Evolutionary conservation across 768 basidiomycete species (phyloP).

Genomic region (Scleroderma bovista): DNA sequence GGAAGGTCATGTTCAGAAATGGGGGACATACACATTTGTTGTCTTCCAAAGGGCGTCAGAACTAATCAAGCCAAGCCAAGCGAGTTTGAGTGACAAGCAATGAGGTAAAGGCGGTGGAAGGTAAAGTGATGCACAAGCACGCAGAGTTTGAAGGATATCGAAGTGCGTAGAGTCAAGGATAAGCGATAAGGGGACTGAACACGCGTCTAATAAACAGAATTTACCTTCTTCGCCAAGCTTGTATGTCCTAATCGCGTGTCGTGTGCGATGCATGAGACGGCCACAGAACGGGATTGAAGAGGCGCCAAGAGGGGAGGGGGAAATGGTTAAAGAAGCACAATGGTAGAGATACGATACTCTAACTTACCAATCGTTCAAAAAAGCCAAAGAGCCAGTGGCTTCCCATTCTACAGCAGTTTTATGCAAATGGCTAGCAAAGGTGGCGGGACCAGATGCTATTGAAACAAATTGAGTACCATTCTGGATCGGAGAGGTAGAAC

Average conservation of each 20-base stretch:
- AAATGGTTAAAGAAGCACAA: background rate
- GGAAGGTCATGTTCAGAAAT: background rate
- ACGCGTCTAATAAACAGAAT: background rate
- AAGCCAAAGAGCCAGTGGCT: constrained; percentile 58
- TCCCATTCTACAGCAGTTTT: constrained; percentile 53
- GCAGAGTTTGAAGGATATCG: too few species aligned
- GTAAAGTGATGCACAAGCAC: too few species aligned
- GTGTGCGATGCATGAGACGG: background rate
- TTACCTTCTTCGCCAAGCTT: constrained; percentile 83
- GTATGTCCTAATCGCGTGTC: constrained; percentile 59
- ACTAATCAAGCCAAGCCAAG: constrained; percentile 33
- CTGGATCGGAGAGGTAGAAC: background rate
- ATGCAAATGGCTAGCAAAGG: constrained; percentile 52
- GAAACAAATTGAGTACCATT: constrained; percentile 25
- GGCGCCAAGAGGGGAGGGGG: background rate
- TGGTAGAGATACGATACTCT: constrained; percentile 4
- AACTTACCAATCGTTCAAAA: constrained; percentile 77
- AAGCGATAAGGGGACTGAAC: background rate
- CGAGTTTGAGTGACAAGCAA: background rate
- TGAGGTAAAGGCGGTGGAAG: background rate
- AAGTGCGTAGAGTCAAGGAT: background rate
- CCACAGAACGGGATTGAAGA: background rate
- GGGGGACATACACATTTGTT: constrained; percentile 64
- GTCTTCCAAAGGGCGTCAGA: constrained; percentile 85
- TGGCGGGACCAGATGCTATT: constrained; percentile 54